Conservation (phyloP, 768 basidiomycete genomes). For the Phanerochaete carnosa region DNA sequence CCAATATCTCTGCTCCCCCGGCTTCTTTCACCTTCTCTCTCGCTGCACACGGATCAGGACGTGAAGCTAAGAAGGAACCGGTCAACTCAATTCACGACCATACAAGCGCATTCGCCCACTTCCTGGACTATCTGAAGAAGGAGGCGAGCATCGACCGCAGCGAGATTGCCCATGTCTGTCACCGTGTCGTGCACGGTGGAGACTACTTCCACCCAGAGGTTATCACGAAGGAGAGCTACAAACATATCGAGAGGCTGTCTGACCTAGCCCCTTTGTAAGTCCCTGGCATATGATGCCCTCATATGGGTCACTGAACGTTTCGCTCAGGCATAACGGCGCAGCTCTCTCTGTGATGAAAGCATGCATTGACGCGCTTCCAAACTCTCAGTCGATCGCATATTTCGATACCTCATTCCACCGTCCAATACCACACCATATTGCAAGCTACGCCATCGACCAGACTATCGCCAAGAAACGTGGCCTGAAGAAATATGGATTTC, state of each 20-base stretch:
- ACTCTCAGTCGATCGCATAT: slow-evolving; percentile 73
- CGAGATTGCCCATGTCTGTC: slow-evolving; percentile 57
- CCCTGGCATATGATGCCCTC: background rate
- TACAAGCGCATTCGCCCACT: slow-evolving; percentile 57
- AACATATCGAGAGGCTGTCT: slow-evolving; percentile 72
- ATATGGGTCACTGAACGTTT: slow-evolving; percentile 11
- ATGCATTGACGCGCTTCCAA: slow-evolving; percentile 59
- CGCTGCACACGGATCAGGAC: slow-evolving; percentile 17
- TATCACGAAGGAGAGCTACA: slow-evolving; percentile 64
- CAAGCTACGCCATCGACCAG: slow-evolving; percentile 76
- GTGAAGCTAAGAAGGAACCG: slow-evolving; percentile 37
- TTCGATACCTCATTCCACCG: slow-evolving; percentile 89
- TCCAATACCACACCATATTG: slow-evolving; percentile 70
- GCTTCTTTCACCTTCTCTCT: slow-evolving; percentile 46
- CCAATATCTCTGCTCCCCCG: slow-evolving; percentile 56
- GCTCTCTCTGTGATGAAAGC: slow-evolving; percentile 59
- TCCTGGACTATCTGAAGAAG: slow-evolving; percentile 45
- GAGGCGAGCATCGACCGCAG: slow-evolving; percentile 39
- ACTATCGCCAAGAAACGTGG: slow-evolving; percentile 57
- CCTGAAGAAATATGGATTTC: slow-evolving; percentile 88
- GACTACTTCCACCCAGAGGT: slow-evolving; percentile 67
- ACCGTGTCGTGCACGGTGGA: slow-evolving; percentile 88
- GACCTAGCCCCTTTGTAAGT: slow-evolving; percentile 78
- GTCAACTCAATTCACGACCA: slow-evolving; percentile 49
- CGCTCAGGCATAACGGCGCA: slow-evolving; percentile 55